These are phyloP conservation scores for Phaeodactylum tricornutum DNA, from an alignment of 108 stramenopile species.

Conservation along the genomic window DNA sequence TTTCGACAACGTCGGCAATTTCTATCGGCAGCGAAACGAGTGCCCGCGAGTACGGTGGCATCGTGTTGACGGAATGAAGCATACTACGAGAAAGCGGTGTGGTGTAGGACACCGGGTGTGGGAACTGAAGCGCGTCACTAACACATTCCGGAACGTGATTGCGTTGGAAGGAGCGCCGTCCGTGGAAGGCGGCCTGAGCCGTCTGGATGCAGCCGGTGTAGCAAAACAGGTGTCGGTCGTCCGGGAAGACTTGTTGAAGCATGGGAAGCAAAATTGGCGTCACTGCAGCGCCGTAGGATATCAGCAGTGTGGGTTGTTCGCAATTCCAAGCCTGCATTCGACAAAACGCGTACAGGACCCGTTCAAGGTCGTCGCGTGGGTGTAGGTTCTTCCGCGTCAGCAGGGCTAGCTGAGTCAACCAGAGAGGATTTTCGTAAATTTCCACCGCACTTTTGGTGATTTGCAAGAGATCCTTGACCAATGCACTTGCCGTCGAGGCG, in stretches of 20 bases:
- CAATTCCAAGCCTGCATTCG: conserved; percentile 52
- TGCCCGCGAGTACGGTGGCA: conserved; percentile 22
- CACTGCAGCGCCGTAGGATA: conserved; percentile 58
- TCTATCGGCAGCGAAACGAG: conserved; percentile 39
- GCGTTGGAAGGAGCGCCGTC: conserved; percentile 2
- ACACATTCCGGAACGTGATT: background rate
- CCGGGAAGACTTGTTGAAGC: conserved; percentile 57
- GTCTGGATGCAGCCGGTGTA: conserved; percentile 62
- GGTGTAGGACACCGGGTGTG: conserved; percentile 18
- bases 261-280: conserved; percentile 52
- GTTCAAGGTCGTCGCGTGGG: conserved; percentile 20
- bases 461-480: conserved; percentile 23
- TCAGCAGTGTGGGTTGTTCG: conserved; percentile 14
- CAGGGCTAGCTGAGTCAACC: conserved; percentile 64
- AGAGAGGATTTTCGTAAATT: conserved; percentile 22
- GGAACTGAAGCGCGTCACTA: conserved; percentile 2
- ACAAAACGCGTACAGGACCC: conserved; percentile 54
- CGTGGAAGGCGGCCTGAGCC: conserved; percentile 24
- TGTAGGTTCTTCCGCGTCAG: conserved; percentile 16
- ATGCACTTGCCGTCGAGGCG: conserved; percentile 16
- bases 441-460: conserved; percentile 16
- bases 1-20: conserved; percentile 53
- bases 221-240: conserved; percentile 73
- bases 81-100: conserved; percentile 20
- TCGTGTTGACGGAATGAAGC: conserved; percentile 21